These are phyloP conservation scores for Podaxis mareebaensis DNA, from an alignment of 768 basidiomycete species.

Conservation along the genomic window DNA sequence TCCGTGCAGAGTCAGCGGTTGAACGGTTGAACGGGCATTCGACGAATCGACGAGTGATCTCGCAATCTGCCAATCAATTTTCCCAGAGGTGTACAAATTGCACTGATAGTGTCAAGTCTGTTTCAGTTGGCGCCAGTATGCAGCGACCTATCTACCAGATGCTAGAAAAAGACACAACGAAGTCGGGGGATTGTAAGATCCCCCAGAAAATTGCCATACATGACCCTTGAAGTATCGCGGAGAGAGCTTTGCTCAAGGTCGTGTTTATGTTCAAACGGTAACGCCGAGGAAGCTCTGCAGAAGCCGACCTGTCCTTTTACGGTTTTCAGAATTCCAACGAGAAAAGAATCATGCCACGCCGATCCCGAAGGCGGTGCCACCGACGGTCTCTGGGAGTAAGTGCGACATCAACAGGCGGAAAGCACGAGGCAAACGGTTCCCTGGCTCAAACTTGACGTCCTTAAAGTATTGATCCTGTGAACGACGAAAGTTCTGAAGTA, in stretches of 20 bases:
- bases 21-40: background rate
- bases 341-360: conserved; percentile 1
- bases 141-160: background rate
- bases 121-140: background rate
- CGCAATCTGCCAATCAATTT: background rate
- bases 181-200: background rate
- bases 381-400: background rate
- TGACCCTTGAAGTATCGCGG: background rate
- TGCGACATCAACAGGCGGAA: conserved; percentile 14
- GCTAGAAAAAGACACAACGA: background rate
- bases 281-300: background rate
- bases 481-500: background rate
- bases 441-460: conserved; percentile 1
- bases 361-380: conserved; percentile 14
- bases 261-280: background rate
- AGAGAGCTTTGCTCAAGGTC: background rate
- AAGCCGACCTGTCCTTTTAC: background rate
- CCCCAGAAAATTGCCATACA: background rate
- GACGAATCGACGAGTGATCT: background rate
- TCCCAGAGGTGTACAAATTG: background rate
- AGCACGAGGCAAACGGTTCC: conserved; percentile 11
- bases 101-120: background rate
- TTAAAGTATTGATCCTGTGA: background rate
- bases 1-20: background rate
- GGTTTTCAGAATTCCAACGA: conserved; percentile 2